phyloP scores from a whole-genome alignment of 2,329 filamentous ascomycete species.

The Dactylonectria macrodidyma region DNA sequence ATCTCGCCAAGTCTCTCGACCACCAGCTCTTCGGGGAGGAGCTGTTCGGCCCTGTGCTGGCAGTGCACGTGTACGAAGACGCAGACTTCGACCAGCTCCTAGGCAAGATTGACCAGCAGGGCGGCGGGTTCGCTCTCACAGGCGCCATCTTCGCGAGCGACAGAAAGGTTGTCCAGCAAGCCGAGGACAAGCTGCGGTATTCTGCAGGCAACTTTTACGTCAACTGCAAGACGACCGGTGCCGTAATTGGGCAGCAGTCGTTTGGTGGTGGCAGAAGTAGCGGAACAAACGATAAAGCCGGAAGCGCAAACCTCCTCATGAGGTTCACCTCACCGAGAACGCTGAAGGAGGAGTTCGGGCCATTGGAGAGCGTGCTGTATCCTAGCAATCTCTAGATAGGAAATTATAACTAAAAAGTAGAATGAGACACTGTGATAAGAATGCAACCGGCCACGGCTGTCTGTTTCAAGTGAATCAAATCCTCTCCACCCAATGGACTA shows the following conservation, averaged over 20 bases:
- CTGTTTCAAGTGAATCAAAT: too few relatives aligned
- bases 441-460: too few relatives aligned
- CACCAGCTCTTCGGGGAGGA: constrained; percentile 82
- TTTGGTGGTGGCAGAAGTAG: constrained; percentile 78
- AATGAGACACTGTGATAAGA: background rate
- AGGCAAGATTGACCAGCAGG: constrained; percentile 74
- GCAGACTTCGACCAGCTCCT: constrained; percentile 59
- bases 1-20: constrained; percentile 77
- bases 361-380: constrained; percentile 15
- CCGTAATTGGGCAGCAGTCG: constrained; percentile 79
- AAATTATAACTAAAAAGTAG: constrained; percentile 9
- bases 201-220: constrained; percentile 86
- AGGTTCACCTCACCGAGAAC: constrained; percentile 60
- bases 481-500: too few relatives aligned
- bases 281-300: constrained; percentile 81
- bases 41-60: constrained; percentile 85
- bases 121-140: constrained; percentile 82
- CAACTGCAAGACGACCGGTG: constrained; percentile 83
- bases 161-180: constrained; percentile 72
- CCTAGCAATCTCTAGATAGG: constrained; percentile 18
- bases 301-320: constrained; percentile 51
- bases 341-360: constrained; percentile 23
- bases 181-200: constrained; percentile 79
- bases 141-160: constrained; percentile 82
- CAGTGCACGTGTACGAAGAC: constrained; percentile 83